Evolutionary conservation across 2,329 filamentous ascomycete genomes (phyloP).

Genomic region (Diatrype stigma): DNA sequence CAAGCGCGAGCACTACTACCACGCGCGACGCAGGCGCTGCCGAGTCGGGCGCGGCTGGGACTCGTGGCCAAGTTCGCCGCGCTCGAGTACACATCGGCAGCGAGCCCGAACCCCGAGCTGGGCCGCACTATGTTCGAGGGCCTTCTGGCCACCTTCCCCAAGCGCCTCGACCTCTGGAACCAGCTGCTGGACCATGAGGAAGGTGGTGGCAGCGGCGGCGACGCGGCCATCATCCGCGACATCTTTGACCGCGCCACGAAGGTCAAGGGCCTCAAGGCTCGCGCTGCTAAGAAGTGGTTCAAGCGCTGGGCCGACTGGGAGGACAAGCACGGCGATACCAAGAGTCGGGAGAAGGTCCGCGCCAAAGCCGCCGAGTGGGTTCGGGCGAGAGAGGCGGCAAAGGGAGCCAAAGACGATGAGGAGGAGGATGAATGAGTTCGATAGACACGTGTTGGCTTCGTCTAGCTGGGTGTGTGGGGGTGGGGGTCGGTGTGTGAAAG

Average conservation of each 20-base stretch:
- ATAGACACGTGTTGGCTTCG: no score
- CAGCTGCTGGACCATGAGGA: slow-evolving; percentile 85
- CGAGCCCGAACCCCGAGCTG: slow-evolving; percentile 79
- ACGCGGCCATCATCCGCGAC: slow-evolving; percentile 57
- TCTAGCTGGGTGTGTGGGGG: no score
- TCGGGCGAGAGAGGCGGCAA: slow-evolving; percentile 41
- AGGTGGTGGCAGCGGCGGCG: slow-evolving; percentile 36
- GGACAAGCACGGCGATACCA: slow-evolving; percentile 64
- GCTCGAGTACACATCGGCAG: slow-evolving; percentile 80
- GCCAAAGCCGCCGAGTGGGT: slow-evolving; percentile 69
- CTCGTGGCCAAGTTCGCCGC: slow-evolving; percentile 85
- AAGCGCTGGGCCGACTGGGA: slow-evolving; percentile 91
- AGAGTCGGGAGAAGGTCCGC: slow-evolving; percentile 66
- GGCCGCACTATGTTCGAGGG: slow-evolving; percentile 94
- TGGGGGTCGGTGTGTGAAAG: no score
- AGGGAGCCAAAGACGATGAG: slow-evolving; percentile 24
- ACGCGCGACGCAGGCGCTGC: slow-evolving; percentile 79
- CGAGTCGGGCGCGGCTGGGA: slow-evolving; percentile 61
- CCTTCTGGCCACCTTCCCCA: slow-evolving; percentile 77
- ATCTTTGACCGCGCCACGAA: slow-evolving; percentile 78
- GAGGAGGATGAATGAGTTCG: slow-evolving; percentile 28
- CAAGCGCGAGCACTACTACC: slow-evolving; percentile 73
- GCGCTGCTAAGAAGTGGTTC: slow-evolving; percentile 83
- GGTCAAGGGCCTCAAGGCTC: slow-evolving; percentile 69
- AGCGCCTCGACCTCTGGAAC: slow-evolving; percentile 90